A percentile compares a stretch with the other conserved stretches of the same genome.
phyloP scores from a whole-genome alignment of 495 filamentous ascomycete species.

The Apiosordaria backusii region DNA sequence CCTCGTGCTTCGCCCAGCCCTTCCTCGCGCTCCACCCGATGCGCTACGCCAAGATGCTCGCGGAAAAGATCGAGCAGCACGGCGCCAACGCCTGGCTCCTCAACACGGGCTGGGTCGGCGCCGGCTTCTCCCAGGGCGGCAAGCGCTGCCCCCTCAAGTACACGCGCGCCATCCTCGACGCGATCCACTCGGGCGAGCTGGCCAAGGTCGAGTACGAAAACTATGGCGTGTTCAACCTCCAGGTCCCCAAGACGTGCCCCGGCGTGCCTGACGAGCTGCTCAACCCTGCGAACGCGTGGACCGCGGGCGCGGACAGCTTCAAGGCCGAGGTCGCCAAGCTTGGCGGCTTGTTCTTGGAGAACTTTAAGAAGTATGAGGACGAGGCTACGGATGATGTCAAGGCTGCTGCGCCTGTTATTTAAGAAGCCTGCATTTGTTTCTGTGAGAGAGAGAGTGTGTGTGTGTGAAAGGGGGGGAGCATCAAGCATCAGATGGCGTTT shows the following conservation, averaged over 20 bases:
- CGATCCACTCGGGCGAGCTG: slow-evolving; percentile 94
- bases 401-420: slow-evolving; percentile 59
- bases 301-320: slow-evolving; percentile 71
- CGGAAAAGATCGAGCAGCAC: slow-evolving; percentile 94
- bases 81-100: slow-evolving; percentile 96
- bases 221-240: slow-evolving; percentile 95
- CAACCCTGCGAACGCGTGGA: slow-evolving; percentile 93
- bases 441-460: background rate
- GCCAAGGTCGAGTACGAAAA: slow-evolving; percentile 88
- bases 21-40: slow-evolving; percentile 99
- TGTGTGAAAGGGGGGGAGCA: no score
- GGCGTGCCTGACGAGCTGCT: slow-evolving; percentile 86
- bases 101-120: slow-evolving; percentile 99
- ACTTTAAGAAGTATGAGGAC: slow-evolving; percentile 62
- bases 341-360: slow-evolving; percentile 82
- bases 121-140: slow-evolving; percentile 87
- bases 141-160: slow-evolving; percentile 99
- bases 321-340: slow-evolving; percentile 83
- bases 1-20: slow-evolving; percentile 97
- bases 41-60: slow-evolving; percentile 97
- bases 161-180: slow-evolving; percentile 95
- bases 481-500: background rate
- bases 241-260: slow-evolving; percentile 80
- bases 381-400: slow-evolving; percentile 37
- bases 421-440: slow-evolving; percentile 10